These are phyloP conservation scores for Globisporangium heterothallicum DNA, from an alignment of 352 stramenopile genomes.

Conservation along the genomic window DNA sequence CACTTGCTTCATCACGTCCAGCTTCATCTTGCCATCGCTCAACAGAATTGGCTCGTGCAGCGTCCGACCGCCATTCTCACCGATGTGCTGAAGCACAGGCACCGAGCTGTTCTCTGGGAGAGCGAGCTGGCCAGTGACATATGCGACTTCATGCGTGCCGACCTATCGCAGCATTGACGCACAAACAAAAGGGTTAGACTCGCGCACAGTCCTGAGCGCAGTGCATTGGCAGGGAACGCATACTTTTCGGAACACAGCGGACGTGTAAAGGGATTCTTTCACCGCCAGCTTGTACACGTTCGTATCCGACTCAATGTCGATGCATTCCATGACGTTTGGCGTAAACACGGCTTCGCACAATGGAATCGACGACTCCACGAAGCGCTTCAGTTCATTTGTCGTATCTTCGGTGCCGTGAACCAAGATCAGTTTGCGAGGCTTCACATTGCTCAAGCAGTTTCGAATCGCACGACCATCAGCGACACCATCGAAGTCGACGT, in stretches of 20 bases:
- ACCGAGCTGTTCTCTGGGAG: constrained; percentile 66
- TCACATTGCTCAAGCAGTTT: constrained; percentile 86
- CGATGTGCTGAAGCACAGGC: constrained; percentile 56
- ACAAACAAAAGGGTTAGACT: constrained; percentile 4
- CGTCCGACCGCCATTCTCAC: constrained; percentile 26
- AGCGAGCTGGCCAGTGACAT: constrained; percentile 71
- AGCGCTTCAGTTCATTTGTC: constrained; percentile 76
- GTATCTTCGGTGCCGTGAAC: constrained; percentile 80
- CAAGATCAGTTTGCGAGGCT: constrained; percentile 85
- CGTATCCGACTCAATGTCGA: constrained; percentile 88
- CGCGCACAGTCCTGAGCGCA: too few relatives aligned
- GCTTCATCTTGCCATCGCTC: constrained; percentile 86
- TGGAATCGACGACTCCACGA: constrained; percentile 79
- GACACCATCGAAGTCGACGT: constrained; percentile 83
- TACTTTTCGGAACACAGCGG: constrained; percentile 79
- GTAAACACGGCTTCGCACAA: constrained; percentile 85
- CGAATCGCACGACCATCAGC: constrained; percentile 81
- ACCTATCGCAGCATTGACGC: constrained; percentile 38
- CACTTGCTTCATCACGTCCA: constrained; percentile 88
- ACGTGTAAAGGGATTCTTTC: constrained; percentile 85
- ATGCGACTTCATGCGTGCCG: constrained; percentile 80
- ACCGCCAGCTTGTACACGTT: constrained; percentile 87
- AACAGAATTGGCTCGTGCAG: constrained; percentile 79
- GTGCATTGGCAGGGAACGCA: constrained; percentile 1
- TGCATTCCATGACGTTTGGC: constrained; percentile 83